Base-by-base conservation (phyloP, 441 rosid species). In the Breynia disticha region DNA sequence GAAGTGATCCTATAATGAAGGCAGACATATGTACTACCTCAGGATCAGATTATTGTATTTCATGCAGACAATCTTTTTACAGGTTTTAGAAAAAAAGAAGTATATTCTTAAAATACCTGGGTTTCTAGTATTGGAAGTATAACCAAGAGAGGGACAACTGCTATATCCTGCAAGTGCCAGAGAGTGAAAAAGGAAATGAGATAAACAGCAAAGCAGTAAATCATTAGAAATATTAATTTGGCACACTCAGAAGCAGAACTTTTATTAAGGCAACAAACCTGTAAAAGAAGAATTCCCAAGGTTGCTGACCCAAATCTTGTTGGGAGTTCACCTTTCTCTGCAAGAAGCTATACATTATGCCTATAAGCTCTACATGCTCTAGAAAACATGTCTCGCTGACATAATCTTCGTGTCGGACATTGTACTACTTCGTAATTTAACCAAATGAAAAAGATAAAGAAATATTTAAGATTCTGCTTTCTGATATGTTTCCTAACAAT, bases 311-410 rank as follows among this genome's bases (percentile, higher is more conserved):
- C 98, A 75, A 87, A 79, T 73, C 94, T 83, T 56, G 98, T 91
- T 38, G 98, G 95, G 46, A 91, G 95, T 82, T 91, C 98, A 65
- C 98, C 98, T 66, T 74, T 86, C 76, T 91, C 98, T 77, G 98
- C 96, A 73, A 91, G 91, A 67, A 91, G 98, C 97, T 91, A n/a
- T n/a, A 72, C 19, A 69, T 64, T 65, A 66, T 52, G 63, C 35
- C 62, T 63, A 67, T 76, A 66, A 81, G 83, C 55, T 60, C 64
- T 55, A 57, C 17, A 54, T 60, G 56, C 37, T 48, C 39, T 18
- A 57, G 39, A 52, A 24, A 67, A 16, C 21, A 45, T 15, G 50
- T 50, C 32, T 38, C 44, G 47, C 16, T n/a, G n/a, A n/a, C n/a
- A n/a, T n/a, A n/a, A n/a, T n/a, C n/a, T n/a, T n/a, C n/a, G n/a